Evolutionary conservation across 148 eudicot genomes (phyloP), one percentile per base, ranked within the genome.

Genomic region (Polygonum maritimum): DNA sequence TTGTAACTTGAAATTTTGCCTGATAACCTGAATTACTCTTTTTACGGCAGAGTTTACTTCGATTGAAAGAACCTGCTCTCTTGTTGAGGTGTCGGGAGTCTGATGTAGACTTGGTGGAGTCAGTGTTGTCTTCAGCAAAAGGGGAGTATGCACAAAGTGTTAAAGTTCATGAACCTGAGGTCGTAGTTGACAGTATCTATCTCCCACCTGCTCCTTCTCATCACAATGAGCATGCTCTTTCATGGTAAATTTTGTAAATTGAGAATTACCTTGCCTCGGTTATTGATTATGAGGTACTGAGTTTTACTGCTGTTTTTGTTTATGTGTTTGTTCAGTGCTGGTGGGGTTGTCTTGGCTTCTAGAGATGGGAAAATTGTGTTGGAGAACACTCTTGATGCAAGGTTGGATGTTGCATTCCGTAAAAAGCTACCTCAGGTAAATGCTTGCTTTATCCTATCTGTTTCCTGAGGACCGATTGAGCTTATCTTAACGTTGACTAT

Each of bases 311-410:
- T 73, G 11, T 48, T 18, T 47, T 15, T 84, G 76, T 71, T 69
- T 82, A 18, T 47, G 12, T 84, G 76, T 71, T 69, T 82, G 81
- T 86, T 35, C 81, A 95, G 98, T 80, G 77, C 97, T 80, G 97
- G 98, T 74, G 98, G 98, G 71, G 96, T 92, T 35, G 97, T 92
- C 35, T 35, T 92, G 92, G 98, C 97, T 80, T 95, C 98, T 76
- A 86, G 92, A 77, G 98, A 95, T 89, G 98, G 98, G 47, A 95
- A 92, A 84, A 95, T 95, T 77, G 98, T 92, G 76, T 90, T 78
- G 52, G 98, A 95, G 83, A 92, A 95, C 86, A 88, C 92, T 81
- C 90, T 95, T 75, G 98, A 95, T 81, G 97, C 96, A 71, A 92
- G 98, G 78, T 77, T 95, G 89, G 97, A 95, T 60, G 98, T 95